A percentile compares a stretch with the other conserved stretches of the same genome.
These are phyloP conservation scores for Aspergillus aculeatus DNA, from an alignment of 2,329 filamentous ascomycete genomes.

Conservation along the genomic window DNA sequence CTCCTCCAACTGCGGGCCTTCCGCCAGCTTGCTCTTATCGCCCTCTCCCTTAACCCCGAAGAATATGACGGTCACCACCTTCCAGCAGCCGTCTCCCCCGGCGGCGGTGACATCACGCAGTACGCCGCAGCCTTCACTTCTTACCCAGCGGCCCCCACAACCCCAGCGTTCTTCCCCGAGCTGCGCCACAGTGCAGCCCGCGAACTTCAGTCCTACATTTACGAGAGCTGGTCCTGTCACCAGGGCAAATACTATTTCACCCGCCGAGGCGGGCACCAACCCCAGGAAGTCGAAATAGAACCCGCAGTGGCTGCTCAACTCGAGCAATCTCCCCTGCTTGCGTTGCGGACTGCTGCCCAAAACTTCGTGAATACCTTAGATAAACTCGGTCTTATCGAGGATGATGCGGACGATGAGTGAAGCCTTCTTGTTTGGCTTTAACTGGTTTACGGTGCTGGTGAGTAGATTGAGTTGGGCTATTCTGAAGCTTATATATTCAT, in stretches of 20 bases:
- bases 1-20: conserved; percentile 41
- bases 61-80: background rate
- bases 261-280: conserved; percentile 42
- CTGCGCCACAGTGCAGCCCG: conserved; percentile 36
- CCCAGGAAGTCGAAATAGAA: conserved; percentile 46
- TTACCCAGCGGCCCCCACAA: background rate
- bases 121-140: background rate
- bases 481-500: background rate
- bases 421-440: background rate
- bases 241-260: conserved; percentile 49
- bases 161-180: conserved; percentile 22
- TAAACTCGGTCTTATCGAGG: conserved; percentile 15
- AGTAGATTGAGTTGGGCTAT: background rate
- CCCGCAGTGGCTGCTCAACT: conserved; percentile 22
- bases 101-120: conserved; percentile 4
- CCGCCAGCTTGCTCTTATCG: conserved; percentile 38
- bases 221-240: conserved; percentile 48
- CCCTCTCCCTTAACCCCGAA: conserved; percentile 25
- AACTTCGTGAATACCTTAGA: conserved; percentile 13
- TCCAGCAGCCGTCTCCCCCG: conserved; percentile 5
- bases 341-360: conserved; percentile 24
- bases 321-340: conserved; percentile 19
- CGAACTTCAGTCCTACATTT: conserved; percentile 46
- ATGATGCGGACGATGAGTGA: background rate
- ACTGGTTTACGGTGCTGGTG: too few relatives aligned